Conservation (phyloP, 2,329 filamentous ascomycete species). For the Xylariaceae sp. region DNA sequence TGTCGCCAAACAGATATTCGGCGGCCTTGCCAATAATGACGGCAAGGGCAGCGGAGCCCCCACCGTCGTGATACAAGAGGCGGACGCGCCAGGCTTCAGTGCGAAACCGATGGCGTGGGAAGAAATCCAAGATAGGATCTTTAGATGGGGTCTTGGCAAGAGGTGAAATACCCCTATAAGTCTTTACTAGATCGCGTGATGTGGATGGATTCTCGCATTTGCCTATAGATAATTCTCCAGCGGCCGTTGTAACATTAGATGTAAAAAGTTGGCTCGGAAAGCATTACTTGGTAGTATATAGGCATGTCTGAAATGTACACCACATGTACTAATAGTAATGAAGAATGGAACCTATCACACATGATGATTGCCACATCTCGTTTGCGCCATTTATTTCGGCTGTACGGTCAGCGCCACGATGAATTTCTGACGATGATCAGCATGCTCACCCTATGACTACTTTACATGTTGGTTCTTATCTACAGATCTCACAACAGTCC, state of each 20-base stretch:
- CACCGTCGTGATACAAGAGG: constrained; percentile 92
- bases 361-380: neutral
- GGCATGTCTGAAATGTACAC: constrained; percentile 9
- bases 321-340: constrained; percentile 14
- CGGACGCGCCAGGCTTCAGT: constrained; percentile 66
- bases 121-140: constrained; percentile 83
- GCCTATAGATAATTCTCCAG: constrained; percentile 4
- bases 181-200: too few species aligned
- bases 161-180: constrained; percentile 24
- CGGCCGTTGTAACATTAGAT: neutral
- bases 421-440: too few species aligned
- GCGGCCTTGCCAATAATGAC: constrained; percentile 69
- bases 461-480: too few species aligned
- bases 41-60: constrained; percentile 81
- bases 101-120: constrained; percentile 73
- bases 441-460: too few species aligned
- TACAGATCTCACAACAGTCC: constrained; percentile 1
- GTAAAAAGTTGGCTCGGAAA: neutral
- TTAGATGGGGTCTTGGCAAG: constrained; percentile 75
- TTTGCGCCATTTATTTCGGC: neutral
- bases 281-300: constrained; percentile 1
- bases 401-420: too few species aligned
- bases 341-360: constrained; percentile 11
- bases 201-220: neutral
- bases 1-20: constrained; percentile 75